Evolutionary conservation across 495 filamentous ascomycete genomes (phyloP).

Genomic region (Penicillium robsamsonii): DNA sequence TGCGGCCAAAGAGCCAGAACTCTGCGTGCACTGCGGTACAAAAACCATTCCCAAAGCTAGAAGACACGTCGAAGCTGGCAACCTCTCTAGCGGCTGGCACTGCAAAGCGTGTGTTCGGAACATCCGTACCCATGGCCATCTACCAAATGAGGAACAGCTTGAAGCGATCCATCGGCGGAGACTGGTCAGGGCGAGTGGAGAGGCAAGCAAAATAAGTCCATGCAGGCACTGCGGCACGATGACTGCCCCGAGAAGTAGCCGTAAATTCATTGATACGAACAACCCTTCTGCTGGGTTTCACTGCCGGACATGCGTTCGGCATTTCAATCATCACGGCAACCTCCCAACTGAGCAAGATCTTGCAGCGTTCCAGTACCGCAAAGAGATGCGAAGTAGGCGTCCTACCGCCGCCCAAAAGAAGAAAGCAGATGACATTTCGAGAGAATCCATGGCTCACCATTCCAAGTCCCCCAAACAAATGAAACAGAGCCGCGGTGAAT

Average conservation of each 20-base stretch:
- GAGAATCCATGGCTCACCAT: not conserved
- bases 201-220: not conserved
- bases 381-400: not conserved
- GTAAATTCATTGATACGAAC: not conserved
- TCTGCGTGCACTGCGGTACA: constrained; percentile 7
- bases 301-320: constrained; percentile 7
- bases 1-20: not conserved
- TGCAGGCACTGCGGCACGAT: constrained; percentile 2
- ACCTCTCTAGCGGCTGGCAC: constrained; percentile 8
- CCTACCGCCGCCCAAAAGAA: not conserved
- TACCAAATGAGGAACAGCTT: constrained; percentile 9
- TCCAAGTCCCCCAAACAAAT: not conserved
- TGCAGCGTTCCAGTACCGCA: not conserved
- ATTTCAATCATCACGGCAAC: not conserved
- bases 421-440: not conserved
- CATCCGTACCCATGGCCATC: not conserved
- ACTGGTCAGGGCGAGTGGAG: not conserved
- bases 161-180: not conserved
- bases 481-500: constrained; percentile 4
- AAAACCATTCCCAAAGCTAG: not conserved
- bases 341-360: constrained; percentile 4
- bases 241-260: constrained; percentile 1
- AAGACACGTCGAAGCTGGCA: not conserved
- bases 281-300: constrained; percentile 6
- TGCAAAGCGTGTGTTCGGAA: constrained; percentile 2